A percentile compares a stretch with the other conserved stretches of the same genome.
phyloP scores from a whole-genome alignment of 1,139 yeast genomes.

The Lodderomyces jiufengensis region DNA sequence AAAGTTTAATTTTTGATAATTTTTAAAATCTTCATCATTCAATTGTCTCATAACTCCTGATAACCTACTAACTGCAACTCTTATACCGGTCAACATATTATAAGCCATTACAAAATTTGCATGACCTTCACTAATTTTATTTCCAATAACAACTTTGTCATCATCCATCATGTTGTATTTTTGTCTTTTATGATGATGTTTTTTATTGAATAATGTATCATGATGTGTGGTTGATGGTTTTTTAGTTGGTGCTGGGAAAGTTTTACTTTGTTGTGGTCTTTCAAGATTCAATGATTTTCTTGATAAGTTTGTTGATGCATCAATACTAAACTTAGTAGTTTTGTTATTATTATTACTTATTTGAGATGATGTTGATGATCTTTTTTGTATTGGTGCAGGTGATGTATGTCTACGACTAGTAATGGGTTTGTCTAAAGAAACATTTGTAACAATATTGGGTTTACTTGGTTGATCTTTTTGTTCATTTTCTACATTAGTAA shows the following conservation, averaged over 20 bases:
- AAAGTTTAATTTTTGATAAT: constrained; percentile 76
- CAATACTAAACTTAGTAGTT: constrained; percentile 7
- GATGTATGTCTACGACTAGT: constrained; percentile 23
- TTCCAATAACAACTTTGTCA: constrained; percentile 65
- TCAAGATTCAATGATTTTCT: constrained; percentile 11
- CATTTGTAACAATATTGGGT: too few relatives aligned
- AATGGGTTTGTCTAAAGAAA: constrained; percentile 4
- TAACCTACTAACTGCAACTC: constrained; percentile 91
- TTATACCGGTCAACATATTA: constrained; percentile 94
- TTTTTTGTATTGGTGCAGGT: constrained; percentile 12
- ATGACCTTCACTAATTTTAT: constrained; percentile 87
- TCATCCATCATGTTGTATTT: constrained; percentile 22
- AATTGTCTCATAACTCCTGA: constrained; percentile 81
- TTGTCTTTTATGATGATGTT: constrained; percentile 23
- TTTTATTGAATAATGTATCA: constrained; percentile 36
- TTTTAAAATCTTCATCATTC: constrained; percentile 63
- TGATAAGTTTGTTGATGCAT: constrained; percentile 15
- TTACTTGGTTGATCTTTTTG: too few relatives aligned
- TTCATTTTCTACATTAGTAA: too few relatives aligned
- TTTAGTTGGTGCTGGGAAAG: constrained; percentile 16
- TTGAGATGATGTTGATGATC: neutral
- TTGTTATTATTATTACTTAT: constrained; percentile 1
- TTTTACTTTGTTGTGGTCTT: constrained; percentile 17
- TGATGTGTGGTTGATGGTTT: constrained; percentile 5
- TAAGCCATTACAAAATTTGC: constrained; percentile 92